These are phyloP conservation scores for Beauveria pseudobassiana DNA, from an alignment of 2,329 filamentous ascomycete species.

Conservation along the genomic window DNA sequence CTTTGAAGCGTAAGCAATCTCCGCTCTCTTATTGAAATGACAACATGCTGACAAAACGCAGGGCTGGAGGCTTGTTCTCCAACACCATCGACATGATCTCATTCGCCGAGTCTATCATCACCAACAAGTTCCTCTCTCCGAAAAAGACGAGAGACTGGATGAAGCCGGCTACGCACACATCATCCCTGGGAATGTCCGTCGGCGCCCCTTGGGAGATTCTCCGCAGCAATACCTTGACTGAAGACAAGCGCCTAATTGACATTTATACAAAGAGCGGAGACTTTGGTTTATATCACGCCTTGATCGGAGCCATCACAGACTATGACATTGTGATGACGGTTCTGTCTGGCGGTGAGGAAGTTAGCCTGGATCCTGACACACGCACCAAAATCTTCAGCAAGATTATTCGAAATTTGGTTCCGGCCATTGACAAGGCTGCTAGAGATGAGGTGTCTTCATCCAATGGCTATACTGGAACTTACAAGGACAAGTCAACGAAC, in stretches of 20 bases:
- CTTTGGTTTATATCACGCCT: conserved; percentile 32
- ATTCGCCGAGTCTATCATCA: conserved; percentile 35
- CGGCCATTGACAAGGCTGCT: conserved; percentile 35
- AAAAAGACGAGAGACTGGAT: conserved; percentile 36
- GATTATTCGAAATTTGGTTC: conserved; percentile 28
- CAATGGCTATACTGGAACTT: conserved; percentile 28
- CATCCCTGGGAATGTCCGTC: conserved; percentile 28
- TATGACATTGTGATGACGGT: conserved; percentile 36
- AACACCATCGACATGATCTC: conserved; percentile 33
- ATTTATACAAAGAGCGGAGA: conserved; percentile 41
- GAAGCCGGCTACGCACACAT: conserved; percentile 33
- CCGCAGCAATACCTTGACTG: conserved; percentile 27
- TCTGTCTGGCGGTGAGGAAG: conserved; percentile 28
- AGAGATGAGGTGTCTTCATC: conserved; percentile 24
- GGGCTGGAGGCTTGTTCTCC: conserved; percentile 34
- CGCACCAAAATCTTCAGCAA: conserved; percentile 20
- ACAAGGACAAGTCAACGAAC: conserved; percentile 28
- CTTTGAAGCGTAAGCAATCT: conserved; percentile 25
- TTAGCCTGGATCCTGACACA: conserved; percentile 13
- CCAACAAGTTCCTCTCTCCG: conserved; percentile 31
- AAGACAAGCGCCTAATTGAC: conserved; percentile 34
- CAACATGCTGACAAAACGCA: conserved; percentile 12
- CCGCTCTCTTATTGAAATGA: not conserved
- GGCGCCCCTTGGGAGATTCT: conserved; percentile 43
- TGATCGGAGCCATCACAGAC: conserved; percentile 36